A percentile compares a stretch with the other conserved stretches of the same genome.
phyloP scores from a whole-genome alignment of 2,329 filamentous ascomycete genomes.

The Cercospora citrullina region DNA sequence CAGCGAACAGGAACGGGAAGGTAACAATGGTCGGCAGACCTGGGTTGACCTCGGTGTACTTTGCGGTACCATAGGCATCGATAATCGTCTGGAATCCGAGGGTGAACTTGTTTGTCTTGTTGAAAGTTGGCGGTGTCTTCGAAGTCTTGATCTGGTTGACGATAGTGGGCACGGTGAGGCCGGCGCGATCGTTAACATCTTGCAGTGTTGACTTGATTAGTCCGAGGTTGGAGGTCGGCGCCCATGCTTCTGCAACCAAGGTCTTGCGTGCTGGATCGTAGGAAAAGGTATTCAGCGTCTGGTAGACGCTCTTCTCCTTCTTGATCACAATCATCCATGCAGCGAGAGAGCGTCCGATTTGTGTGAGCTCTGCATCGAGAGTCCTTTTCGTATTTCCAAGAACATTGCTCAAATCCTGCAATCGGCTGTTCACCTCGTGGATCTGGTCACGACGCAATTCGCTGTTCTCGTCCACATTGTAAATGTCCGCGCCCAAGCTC shows the following conservation, averaged over 20 bases:
- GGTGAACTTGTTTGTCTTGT: slow-evolving; percentile 98
- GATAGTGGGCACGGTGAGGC: slow-evolving; percentile 94
- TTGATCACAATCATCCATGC: slow-evolving; percentile 97
- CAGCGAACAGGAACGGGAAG: slow-evolving; percentile 98
- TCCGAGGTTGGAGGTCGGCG: slow-evolving; percentile 84
- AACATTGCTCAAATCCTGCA: slow-evolving; percentile 89
- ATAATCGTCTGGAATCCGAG: slow-evolving; percentile 98
- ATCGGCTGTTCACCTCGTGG: slow-evolving; percentile 91
- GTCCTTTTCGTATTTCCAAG: slow-evolving; percentile 93
- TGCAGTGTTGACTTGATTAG: slow-evolving; percentile 91
- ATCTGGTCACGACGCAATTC: slow-evolving; percentile 94
- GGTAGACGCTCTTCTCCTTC: slow-evolving; percentile 97
- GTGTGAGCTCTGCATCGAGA: slow-evolving; percentile 85
- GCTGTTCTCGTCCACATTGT: slow-evolving; percentile 96
- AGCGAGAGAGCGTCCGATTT: slow-evolving; percentile 87
- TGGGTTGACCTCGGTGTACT: slow-evolving; percentile 96
- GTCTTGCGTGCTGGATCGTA: slow-evolving; percentile 96
- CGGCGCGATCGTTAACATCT: slow-evolving; percentile 93
- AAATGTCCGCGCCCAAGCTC: slow-evolving; percentile 91
- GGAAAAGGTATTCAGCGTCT: slow-evolving; percentile 92
- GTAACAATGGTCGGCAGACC: slow-evolving; percentile 93
- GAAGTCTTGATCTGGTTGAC: slow-evolving; percentile 97
- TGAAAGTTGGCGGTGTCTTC: slow-evolving; percentile 94
- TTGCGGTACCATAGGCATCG: slow-evolving; percentile 95
- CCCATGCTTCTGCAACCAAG: slow-evolving; percentile 96